Percentiles rank a stretch among this genome's conserved stretches.
These are phyloP conservation scores for Wallemia hederae DNA, from an alignment of 1,284 basidiomycete species.

Conservation along the genomic window DNA sequence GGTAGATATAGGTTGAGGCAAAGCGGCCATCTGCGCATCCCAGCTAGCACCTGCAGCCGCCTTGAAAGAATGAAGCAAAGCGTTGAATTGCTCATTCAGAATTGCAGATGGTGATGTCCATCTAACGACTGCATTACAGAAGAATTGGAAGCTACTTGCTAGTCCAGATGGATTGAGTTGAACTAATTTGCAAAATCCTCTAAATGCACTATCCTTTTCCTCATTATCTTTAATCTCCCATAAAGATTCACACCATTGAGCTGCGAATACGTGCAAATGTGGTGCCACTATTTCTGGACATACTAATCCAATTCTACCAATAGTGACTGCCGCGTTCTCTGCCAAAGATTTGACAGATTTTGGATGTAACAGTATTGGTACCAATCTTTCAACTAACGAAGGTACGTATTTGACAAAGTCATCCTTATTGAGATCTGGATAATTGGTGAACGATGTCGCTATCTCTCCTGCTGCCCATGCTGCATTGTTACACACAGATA, in stretches of 20 bases:
- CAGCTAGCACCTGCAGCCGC: constrained; percentile 48
- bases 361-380: constrained; percentile 66
- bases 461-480: constrained; percentile 98
- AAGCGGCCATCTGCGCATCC: constrained; percentile 39
- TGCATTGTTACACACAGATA: constrained; percentile 97
- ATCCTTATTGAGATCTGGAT: neutral
- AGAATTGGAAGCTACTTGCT: constrained; percentile 65
- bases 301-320: constrained; percentile 79
- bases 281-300: constrained; percentile 69
- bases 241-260: constrained; percentile 85
- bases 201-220: constrained; percentile 98
- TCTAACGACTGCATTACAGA: constrained; percentile 84
- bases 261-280: constrained; percentile 64
- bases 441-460: constrained; percentile 32
- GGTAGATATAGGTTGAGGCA: constrained; percentile 49
- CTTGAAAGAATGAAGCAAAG: constrained; percentile 51
- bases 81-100: constrained; percentile 65
- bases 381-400: constrained; percentile 55
- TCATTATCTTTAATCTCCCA: constrained; percentile 99
- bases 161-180: constrained; percentile 76
- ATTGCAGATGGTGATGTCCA: constrained; percentile 71
- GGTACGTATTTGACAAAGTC: constrained; percentile 31
- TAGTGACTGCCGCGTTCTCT: constrained; percentile 98
- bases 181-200: constrained; percentile 85
- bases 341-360: constrained; percentile 79